Evolutionary conservation across 805 yeast genomes (phyloP), one percentile per base, ranked within the genome.

Genomic region (Starmera dryadoides): DNA sequence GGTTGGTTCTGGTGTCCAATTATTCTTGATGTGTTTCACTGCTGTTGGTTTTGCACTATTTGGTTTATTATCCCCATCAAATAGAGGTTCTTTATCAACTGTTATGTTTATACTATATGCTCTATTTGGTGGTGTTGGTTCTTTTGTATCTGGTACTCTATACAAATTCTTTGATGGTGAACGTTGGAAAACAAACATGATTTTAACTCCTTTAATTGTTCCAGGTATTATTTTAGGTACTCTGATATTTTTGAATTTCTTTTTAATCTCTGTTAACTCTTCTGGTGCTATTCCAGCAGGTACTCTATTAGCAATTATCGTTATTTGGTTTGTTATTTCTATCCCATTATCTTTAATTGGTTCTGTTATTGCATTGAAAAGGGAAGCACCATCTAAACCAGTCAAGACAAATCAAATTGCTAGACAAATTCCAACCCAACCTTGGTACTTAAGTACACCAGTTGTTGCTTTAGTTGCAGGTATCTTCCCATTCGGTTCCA

Each of bases 251-350:
- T 70, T 89, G 62, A 93, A 93, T 63, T 79, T 91, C 64, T 81
- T 89, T 62, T 71, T 93, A 55, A 73, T 89, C 34, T 72, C 70
- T 52, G 91, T 71, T 16, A 71, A 77, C 33, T 86, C 96, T 0
- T 87, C 97, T 0, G 98, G 97, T 35, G 97, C 97, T 1, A 86
- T 91, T 42, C 98, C 98, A 35, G 62, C 83, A 34, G 95, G 95
- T 16, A 87, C 96, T 16, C 78, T 93, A 80, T 56, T 81, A 35
- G 91, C 88, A 6, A 75, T 93, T 31, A 70, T 89, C 6, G 59
- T 75, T 5, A 77, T 93, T 42, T 93, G 98, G 98, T 83, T 86
- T 50, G 60, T 80, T 21, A 69, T 93, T 38, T 83, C 95, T 14
- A 73, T 87, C 28, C 98, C 98, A 25, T 68, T 89, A 40, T 82